Conservation (phyloP, 2,329 filamentous ascomycete genomes). For the Talaromyces sp. region DNA sequence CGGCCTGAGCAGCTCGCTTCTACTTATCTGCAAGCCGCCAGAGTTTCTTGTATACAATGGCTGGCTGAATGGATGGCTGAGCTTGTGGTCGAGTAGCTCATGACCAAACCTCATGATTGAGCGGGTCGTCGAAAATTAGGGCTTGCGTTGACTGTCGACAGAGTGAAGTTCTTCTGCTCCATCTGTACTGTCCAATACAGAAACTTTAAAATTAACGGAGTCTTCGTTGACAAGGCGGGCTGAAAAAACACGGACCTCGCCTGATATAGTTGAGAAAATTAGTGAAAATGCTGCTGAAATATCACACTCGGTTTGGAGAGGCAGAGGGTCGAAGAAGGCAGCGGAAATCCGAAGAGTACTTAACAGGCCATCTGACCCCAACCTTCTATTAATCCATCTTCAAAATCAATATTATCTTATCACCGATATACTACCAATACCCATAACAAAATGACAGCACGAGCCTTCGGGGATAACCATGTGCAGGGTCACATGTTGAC, state of each 20-base stretch:
- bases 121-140: neutral
- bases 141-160: neutral
- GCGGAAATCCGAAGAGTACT: neutral
- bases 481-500: neutral
- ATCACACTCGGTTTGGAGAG: neutral
- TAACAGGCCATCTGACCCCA: neutral
- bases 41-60: neutral
- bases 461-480: neutral
- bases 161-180: neutral
- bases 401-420: neutral
- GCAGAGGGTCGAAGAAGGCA: neutral
- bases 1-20: neutral
- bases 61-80: neutral
- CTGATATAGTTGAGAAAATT: no score
- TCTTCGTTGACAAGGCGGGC: neutral
- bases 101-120: neutral
- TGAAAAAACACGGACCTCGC: neutral
- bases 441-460: neutral
- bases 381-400: neutral
- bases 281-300: no score
- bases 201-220: neutral
- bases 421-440: neutral
- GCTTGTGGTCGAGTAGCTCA: neutral
- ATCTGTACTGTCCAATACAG: neutral
- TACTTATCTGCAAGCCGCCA: neutral